These are phyloP conservation scores for Ceratobasidium sp. DNA, from an alignment of 1,284 basidiomycete species.

Conservation along the genomic window DNA sequence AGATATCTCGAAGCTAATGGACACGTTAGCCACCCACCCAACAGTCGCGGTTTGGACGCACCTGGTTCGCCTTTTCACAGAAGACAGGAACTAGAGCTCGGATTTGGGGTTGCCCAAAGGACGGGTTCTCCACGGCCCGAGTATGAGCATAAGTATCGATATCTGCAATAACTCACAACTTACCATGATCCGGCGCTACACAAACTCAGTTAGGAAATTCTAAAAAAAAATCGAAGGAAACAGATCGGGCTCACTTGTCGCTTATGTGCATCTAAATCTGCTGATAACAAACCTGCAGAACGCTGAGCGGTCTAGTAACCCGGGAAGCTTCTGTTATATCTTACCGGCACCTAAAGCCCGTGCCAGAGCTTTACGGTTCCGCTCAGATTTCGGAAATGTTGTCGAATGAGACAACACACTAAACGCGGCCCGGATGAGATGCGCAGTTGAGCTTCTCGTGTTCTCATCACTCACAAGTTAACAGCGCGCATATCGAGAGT, in stretches of 20 bases:
- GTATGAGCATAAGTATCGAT: neutral
- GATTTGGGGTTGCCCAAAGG: slow-evolving; percentile 48
- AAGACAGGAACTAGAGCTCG: slow-evolving; percentile 44
- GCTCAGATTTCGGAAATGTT: slow-evolving; percentile 12
- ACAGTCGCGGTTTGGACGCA: neutral
- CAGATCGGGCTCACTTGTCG: slow-evolving; percentile 10
- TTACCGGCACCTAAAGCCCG: slow-evolving; percentile 41
- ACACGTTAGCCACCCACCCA: neutral
- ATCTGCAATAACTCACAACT: neutral
- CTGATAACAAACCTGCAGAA: slow-evolving; percentile 25
- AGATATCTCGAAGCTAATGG: slow-evolving; percentile 48
- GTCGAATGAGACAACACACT: slow-evolving; percentile 1
- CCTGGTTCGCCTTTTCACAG: slow-evolving; percentile 47
- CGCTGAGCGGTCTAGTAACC: neutral
- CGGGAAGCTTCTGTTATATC: neutral
- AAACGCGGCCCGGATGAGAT: neutral
- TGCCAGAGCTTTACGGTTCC: neutral
- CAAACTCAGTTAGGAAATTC: slow-evolving; percentile 14
- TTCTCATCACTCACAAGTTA: slow-evolving; percentile 26
- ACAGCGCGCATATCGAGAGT: slow-evolving; percentile 41
- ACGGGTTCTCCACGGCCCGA: slow-evolving; percentile 42
- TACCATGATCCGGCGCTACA: slow-evolving; percentile 48
- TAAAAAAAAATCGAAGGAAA: neutral
- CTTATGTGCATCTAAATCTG: slow-evolving; percentile 31
- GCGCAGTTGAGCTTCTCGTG: too few species aligned